These are phyloP conservation scores for Skeletonema tropicum DNA, from an alignment of 108 stramenopile species.

Conservation along the genomic window DNA sequence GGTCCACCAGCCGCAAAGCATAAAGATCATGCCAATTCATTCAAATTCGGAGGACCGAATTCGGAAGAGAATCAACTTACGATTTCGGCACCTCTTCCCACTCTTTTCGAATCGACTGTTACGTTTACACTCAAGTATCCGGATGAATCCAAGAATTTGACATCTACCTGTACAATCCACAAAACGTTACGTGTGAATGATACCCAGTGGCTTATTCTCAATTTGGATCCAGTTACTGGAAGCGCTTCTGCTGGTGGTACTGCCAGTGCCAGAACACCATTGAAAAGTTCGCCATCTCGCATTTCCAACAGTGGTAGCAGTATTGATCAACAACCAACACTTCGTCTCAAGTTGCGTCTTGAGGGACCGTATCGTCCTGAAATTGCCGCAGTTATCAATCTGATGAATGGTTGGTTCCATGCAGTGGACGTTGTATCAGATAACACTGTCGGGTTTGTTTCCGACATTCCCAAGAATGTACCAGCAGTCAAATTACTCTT, in stretches of 20 bases:
- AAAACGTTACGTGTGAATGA: constrained; percentile 61
- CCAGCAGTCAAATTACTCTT: constrained; percentile 56
- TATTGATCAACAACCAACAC: constrained; percentile 55
- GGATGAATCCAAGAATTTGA: constrained; percentile 35
- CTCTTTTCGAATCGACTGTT: constrained; percentile 53
- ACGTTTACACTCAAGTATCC: constrained; percentile 53
- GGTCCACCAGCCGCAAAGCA: constrained; percentile 80
- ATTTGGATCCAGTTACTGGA: constrained; percentile 37
- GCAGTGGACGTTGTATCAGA: constrained; percentile 62
- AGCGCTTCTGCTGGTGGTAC: too few species aligned
- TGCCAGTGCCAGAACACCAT: not conserved
- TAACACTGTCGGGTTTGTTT: constrained; percentile 13
- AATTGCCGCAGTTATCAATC: constrained; percentile 60
- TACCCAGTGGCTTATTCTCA: constrained; percentile 78
- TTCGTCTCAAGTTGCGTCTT: constrained; percentile 72
- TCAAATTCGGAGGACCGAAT: constrained; percentile 58
- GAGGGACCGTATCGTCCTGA: constrained; percentile 79
- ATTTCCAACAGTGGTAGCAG: constrained; percentile 18
- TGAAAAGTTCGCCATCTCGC: constrained; percentile 2
- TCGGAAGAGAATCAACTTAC: constrained; percentile 25
- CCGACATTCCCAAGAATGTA: constrained; percentile 28
- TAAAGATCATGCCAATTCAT: constrained; percentile 71
- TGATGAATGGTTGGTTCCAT: constrained; percentile 66
- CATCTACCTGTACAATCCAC: constrained; percentile 26
- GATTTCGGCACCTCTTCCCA: constrained; percentile 48